Conservation (phyloP, 768 basidiomycete species). For the Tubosaeta sp. region DNA sequence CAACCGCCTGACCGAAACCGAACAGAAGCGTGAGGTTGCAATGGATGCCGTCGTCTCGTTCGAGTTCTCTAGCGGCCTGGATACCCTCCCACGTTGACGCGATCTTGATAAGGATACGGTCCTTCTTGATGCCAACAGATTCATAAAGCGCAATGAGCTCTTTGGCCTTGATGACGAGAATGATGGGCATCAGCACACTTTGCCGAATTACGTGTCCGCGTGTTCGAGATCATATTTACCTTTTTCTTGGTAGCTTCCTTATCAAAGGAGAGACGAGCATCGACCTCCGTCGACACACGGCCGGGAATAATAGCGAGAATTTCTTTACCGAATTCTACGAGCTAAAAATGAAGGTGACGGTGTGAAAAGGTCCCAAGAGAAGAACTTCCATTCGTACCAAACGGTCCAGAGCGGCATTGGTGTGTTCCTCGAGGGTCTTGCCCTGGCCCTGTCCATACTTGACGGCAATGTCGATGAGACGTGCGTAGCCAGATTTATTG, state of each 20-base stretch:
- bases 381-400: conserved; percentile 53
- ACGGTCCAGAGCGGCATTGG: conserved; percentile 80
- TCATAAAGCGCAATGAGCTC: conserved; percentile 93
- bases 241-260: conserved; percentile 89
- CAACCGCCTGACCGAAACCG: conserved; percentile 98
- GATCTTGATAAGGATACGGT: conserved; percentile 98
- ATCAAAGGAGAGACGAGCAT: conserved; percentile 96
- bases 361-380: conserved; percentile 9
- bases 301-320: conserved; percentile 95
- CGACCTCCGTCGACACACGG: conserved; percentile 98
- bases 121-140: conserved; percentile 88
- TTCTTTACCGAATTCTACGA: conserved; percentile 96
- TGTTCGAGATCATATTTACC: conserved; percentile 36
- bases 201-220: conserved; percentile 21
- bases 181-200: conserved; percentile 4
- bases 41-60: conserved; percentile 89
- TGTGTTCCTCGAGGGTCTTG: conserved; percentile 68
- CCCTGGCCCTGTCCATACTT: conserved; percentile 77
- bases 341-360: conserved; percentile 41
- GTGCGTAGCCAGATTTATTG: conserved; percentile 81
- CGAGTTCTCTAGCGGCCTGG: conserved; percentile 95
- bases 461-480: conserved; percentile 74
- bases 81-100: conserved; percentile 99
- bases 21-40: conserved; percentile 99
- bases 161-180: conserved; percentile 48